Evolutionary conservation across 352 stramenopile genomes (phyloP).

Genomic region (Discostella stelligera): DNA sequence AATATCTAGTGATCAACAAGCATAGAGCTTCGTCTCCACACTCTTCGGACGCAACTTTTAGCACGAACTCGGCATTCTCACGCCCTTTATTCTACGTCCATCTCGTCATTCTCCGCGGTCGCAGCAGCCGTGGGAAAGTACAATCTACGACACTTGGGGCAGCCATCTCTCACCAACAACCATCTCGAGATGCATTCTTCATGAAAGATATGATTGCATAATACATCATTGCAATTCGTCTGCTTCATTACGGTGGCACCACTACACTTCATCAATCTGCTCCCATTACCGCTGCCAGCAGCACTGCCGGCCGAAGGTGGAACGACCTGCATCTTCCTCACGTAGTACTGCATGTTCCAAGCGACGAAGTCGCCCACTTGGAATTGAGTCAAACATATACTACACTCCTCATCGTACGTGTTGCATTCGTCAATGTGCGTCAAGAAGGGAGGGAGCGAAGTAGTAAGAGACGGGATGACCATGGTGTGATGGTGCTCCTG

Average conservation of each 20-base stretch:
- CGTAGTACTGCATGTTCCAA: constrained; percentile 9
- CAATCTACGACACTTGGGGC: constrained; percentile 27
- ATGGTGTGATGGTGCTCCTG: too few species aligned
- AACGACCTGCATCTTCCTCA: too few species aligned
- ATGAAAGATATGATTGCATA: constrained; percentile 24
- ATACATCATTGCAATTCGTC: neutral
- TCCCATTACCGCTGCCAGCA: too few species aligned
- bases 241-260: too few species aligned
- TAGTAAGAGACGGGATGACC: constrained; percentile 4
- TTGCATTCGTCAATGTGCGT: neutral
- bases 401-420: constrained; percentile 34
- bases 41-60: too few species aligned
- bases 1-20: too few species aligned
- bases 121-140: constrained; percentile 5
- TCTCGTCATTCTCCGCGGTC: too few species aligned
- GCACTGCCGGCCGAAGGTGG: too few species aligned
- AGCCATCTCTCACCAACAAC: constrained; percentile 28
- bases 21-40: too few species aligned
- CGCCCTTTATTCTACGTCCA: too few species aligned
- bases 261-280: too few species aligned
- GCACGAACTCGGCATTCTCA: too few species aligned
- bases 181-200: constrained; percentile 32
- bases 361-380: constrained; percentile 32
- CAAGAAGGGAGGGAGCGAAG: neutral
- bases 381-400: constrained; percentile 29